Evolutionary conservation across 257 asterid genomes (phyloP), one percentile per base, ranked within the genome.

Genomic region (Fraxinus quadrangulata): DNA sequence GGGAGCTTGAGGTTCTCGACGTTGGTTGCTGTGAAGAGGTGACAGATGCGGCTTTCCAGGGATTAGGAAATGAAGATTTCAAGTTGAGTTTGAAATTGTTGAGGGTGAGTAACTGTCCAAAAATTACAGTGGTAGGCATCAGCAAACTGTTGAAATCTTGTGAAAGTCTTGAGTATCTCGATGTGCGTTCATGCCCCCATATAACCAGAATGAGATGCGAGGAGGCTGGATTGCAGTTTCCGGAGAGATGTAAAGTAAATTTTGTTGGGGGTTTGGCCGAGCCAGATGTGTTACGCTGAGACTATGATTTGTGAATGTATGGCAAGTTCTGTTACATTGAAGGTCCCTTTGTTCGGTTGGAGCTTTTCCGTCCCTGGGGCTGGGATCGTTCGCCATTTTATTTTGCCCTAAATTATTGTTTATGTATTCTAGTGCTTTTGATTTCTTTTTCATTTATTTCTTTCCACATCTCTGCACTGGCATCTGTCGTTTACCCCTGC

Each of bases 21-120:
- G 87, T 95, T 71, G 96, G 96, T 9, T 95, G 96, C 85, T 95
- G 99, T 75, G 99, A 95, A 85, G 92, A 90, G 83, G 79, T 91
- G 49, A 88, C 92, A 1, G 99, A 95, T 83, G 91, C 86, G 69
- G 97, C 97, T 59, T 95, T 95, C 77, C 89, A 78, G 79, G 88
- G 90, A 51, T 77, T 93, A 59, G 96, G 90, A 67, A 81, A 71
- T 30, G 90, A 83, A 42, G 80, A 78, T 74, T 59, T 61, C 39
- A 85, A 86, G 83, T 83, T 84, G 83, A 84, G 80, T 42, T 80
- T 95, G 89, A 91, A 86, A 82, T 79, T 89, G 77, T 80, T 95
- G 82, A 91, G 91, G 90, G 77, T 90, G 68, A 91, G 94, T 70
- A 89, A 91, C 76, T 95, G 99, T 79, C 92, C 92, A 3, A 90